Percentiles rank a stretch among this genome's conserved stretches.
Conservation (phyloP, 768 basidiomycete genomes). For the Trametopsis cervina region DNA sequence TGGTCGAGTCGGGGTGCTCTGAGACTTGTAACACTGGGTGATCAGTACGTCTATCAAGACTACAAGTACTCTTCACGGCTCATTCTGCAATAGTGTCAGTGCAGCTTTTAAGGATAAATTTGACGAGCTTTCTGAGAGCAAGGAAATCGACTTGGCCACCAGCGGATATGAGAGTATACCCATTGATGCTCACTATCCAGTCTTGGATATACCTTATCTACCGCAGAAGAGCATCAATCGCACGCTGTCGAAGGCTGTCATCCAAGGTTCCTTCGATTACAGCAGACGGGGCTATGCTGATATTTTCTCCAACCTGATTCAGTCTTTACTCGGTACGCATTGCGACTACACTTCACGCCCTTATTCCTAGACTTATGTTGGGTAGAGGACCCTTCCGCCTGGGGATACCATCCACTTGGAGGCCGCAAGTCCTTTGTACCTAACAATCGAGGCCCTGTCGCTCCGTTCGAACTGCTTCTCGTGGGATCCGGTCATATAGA, state of each 20-base stretch:
- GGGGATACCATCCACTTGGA: slow-evolving; percentile 30
- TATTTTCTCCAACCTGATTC: slow-evolving; percentile 28
- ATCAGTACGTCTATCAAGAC: slow-evolving; percentile 35
- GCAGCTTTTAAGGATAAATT: slow-evolving; percentile 25
- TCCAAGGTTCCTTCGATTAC: slow-evolving; percentile 32
- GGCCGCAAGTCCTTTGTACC: slow-evolving; percentile 17
- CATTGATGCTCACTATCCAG: slow-evolving; percentile 30
- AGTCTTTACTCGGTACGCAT: slow-evolving; percentile 25
- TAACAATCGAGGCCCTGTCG: slow-evolving; percentile 12
- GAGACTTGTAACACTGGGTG: slow-evolving; percentile 31
- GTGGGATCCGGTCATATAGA: slow-evolving; percentile 28
- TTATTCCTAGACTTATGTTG: background rate
- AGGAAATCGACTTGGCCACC: slow-evolving; percentile 21
- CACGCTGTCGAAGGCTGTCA: slow-evolving; percentile 32
- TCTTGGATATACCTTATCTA: slow-evolving; percentile 26
- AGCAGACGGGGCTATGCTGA: slow-evolving; percentile 30
- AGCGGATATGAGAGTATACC: slow-evolving; percentile 31
- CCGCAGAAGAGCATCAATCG: slow-evolving; percentile 17
- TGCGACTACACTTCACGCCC: background rate
- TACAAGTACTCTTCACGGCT: no score
- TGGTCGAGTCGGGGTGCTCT: slow-evolving; percentile 34
- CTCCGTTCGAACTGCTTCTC: slow-evolving; percentile 28
- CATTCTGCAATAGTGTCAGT: slow-evolving; percentile 23
- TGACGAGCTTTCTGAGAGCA: slow-evolving; percentile 26
- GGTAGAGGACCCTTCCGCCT: slow-evolving; percentile 27